phyloP scores from a whole-genome alignment of 768 basidiomycete species.

The Cyclocybe cylindracea region DNA sequence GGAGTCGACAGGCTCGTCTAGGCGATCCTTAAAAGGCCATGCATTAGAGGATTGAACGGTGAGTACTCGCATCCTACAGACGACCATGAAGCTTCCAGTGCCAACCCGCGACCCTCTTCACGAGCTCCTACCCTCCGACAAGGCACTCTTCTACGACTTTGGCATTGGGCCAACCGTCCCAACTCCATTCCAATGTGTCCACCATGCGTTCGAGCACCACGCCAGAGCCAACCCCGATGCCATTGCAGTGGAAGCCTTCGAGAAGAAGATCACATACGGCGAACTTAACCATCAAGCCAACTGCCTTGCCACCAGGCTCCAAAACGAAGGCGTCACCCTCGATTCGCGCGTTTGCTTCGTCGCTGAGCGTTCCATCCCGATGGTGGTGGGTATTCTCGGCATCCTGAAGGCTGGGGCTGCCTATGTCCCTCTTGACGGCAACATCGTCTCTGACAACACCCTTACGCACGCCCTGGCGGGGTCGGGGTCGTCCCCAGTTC shows the following conservation, averaged over 20 bases:
- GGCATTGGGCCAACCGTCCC: conserved; percentile 39
- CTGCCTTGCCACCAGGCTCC: conserved; percentile 45
- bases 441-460: conserved; percentile 55
- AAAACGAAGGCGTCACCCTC: conserved; percentile 40
- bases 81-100: conserved; percentile 23
- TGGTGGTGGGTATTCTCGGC: conserved; percentile 55
- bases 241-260: conserved; percentile 52
- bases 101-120: conserved; percentile 21
- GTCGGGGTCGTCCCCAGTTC: conserved; percentile 41
- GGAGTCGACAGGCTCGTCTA: conserved; percentile 6
- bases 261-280: conserved; percentile 47
- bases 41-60: no score
- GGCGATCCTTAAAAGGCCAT: conserved; percentile 16
- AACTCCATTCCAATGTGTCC: conserved; percentile 49
- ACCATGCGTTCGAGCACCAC: conserved; percentile 55
- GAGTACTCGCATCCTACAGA: no score
- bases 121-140: conserved; percentile 41
- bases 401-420: conserved; percentile 59
- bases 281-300: conserved; percentile 52
- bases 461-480: conserved; percentile 52
- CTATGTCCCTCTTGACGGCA: conserved; percentile 61
- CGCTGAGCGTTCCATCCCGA: conserved; percentile 51
- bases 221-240: conserved; percentile 40
- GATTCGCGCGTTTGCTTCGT: conserved; percentile 58
- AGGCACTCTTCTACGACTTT: conserved; percentile 43